phyloP scores from a whole-genome alignment of 2,329 filamentous ascomycete species.

The Fusarium paranaense region DNA sequence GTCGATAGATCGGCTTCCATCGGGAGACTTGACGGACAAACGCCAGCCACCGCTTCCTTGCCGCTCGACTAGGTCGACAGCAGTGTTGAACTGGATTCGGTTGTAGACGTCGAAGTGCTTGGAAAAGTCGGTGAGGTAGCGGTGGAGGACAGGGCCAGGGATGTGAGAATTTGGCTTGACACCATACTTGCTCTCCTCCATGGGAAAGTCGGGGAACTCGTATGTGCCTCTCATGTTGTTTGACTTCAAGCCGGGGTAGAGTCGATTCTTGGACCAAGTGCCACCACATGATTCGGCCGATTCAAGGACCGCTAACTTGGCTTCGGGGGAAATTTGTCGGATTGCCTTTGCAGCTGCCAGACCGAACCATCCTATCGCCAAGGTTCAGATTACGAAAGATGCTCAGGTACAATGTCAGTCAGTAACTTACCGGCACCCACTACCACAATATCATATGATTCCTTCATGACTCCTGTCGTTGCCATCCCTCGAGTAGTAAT shows the following conservation, averaged over 20 bases:
- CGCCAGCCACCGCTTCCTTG: slow-evolving; percentile 34
- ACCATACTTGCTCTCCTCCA: slow-evolving; percentile 60
- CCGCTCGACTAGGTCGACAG: slow-evolving; percentile 57
- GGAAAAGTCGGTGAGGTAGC: slow-evolving; percentile 53
- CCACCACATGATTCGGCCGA: slow-evolving; percentile 64
- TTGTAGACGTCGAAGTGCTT: slow-evolving; percentile 60
- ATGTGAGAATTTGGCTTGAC: slow-evolving; percentile 51
- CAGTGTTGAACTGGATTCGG: slow-evolving; percentile 62
- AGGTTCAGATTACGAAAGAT: background rate
- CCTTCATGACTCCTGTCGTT: slow-evolving; percentile 6
- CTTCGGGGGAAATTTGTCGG: slow-evolving; percentile 59
- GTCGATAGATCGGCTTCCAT: slow-evolving; percentile 21
- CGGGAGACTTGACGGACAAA: slow-evolving; percentile 17
- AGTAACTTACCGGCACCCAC: slow-evolving; percentile 37
- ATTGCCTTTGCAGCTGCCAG: slow-evolving; percentile 65
- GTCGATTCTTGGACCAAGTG: slow-evolving; percentile 68
- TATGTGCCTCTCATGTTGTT: slow-evolving; percentile 74
- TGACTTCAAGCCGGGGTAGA: slow-evolving; percentile 71
- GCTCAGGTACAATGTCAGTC: too few species aligned
- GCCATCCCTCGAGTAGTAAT: background rate
- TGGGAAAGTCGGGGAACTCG: slow-evolving; percentile 73
- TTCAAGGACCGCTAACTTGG: slow-evolving; percentile 64
- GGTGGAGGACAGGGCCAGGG: slow-evolving; percentile 50
- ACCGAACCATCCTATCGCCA: slow-evolving; percentile 58
- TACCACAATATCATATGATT: slow-evolving; percentile 39